Percentiles rank a stretch among this genome's conserved stretches.
Conservation (phyloP, 352 stramenopile species). For the Elongisporangium anandrum region DNA sequence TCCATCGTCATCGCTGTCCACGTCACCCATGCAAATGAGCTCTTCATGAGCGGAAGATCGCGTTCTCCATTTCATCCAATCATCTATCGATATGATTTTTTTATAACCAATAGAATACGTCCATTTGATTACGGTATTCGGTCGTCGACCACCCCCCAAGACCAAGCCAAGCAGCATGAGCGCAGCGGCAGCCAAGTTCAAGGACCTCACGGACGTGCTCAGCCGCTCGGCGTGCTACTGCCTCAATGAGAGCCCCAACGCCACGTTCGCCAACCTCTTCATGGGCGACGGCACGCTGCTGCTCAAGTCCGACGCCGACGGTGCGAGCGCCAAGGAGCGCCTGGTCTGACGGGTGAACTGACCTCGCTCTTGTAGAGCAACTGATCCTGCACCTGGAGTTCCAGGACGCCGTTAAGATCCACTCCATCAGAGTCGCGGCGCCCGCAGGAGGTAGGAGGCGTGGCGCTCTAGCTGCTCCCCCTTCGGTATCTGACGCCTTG, state of each 20-base stretch:
- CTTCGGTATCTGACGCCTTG: too few relatives aligned
- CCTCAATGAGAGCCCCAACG: constrained; percentile 72
- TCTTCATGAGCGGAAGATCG: not conserved
- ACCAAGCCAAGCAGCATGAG: not conserved
- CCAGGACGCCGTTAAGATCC: constrained; percentile 74
- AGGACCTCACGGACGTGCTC: constrained; percentile 58
- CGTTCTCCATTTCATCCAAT: not conserved
- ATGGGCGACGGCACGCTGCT: constrained; percentile 69
- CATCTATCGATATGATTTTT: too few relatives aligned
- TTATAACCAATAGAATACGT: too few relatives aligned
- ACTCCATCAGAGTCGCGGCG: constrained; percentile 63
- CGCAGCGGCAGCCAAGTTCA: constrained; percentile 40
- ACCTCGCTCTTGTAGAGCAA: constrained; percentile 59
- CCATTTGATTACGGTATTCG: not conserved
- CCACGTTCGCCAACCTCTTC: constrained; percentile 73
- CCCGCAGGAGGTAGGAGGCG: constrained; percentile 33
- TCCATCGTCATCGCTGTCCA: too few relatives aligned
- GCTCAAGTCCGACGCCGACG: constrained; percentile 76
- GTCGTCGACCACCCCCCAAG: not conserved
- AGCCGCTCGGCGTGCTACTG: constrained; percentile 66
- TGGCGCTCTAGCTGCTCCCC: too few relatives aligned
- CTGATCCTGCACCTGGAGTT: constrained; percentile 81
- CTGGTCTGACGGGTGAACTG: too few relatives aligned
- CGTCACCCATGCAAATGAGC: not conserved
- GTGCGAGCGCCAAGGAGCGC: constrained; percentile 12